These are phyloP conservation scores for Ganoderma resinaceum DNA, from an alignment of 1,284 basidiomycete genomes.

Conservation along the genomic window DNA sequence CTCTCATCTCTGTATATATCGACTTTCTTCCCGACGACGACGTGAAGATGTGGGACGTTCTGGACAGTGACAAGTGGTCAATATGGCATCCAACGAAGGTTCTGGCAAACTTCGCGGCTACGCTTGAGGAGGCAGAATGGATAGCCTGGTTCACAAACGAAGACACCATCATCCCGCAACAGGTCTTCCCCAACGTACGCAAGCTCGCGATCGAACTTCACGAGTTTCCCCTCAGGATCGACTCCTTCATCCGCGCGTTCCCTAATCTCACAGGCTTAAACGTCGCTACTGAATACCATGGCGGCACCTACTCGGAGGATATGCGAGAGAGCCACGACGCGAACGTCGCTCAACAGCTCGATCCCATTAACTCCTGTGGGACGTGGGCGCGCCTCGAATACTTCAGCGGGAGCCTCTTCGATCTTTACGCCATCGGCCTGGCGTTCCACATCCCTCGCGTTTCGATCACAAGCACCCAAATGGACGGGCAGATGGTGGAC, in stretches of 20 bases:
- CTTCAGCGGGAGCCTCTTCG: not conserved
- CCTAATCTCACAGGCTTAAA: not conserved
- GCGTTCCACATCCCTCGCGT: not conserved
- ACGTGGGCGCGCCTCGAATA: not conserved
- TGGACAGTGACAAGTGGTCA: not conserved
- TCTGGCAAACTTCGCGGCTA: not conserved
- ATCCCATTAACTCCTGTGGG: not conserved
- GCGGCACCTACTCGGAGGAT: not conserved
- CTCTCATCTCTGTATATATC: not conserved
- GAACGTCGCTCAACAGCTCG: not conserved
- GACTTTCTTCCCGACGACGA: not conserved
- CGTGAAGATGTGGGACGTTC: not conserved
- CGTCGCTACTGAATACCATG: not conserved
- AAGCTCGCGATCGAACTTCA: not conserved
- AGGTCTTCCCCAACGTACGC: not conserved
- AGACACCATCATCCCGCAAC: not conserved
- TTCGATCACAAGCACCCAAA: not conserved
- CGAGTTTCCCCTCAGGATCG: not conserved
- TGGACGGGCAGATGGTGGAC: not conserved
- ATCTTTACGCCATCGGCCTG: not conserved
- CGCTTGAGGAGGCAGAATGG: not conserved
- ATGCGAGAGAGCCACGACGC: not conserved
- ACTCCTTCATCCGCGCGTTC: not conserved
- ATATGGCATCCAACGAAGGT: not conserved
- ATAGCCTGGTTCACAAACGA: not conserved